These are phyloP conservation scores for Candida glucosophila DNA, from an alignment of 1,139 yeast genomes.

Conservation along the genomic window DNA sequence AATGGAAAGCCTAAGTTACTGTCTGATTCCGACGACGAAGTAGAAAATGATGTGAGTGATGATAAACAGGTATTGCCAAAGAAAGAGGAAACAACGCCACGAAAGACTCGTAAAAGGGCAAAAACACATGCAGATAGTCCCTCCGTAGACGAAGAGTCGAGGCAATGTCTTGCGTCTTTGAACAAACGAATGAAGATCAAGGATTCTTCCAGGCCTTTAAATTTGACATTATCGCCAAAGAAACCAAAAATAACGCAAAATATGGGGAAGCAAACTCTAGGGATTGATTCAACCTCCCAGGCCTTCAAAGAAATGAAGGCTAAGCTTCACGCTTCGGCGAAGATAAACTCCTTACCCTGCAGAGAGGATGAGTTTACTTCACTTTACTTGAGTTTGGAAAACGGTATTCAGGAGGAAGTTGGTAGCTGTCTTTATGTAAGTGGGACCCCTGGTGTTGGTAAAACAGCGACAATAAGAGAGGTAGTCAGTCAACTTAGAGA, in stretches of 20 bases:
- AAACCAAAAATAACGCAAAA: constrained; percentile 6
- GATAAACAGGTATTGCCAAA: constrained; percentile 2
- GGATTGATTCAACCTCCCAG: constrained; percentile 21
- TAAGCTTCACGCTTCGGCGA: constrained; percentile 56
- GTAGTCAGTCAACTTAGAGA: constrained; percentile 62
- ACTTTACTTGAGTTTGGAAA: constrained; percentile 62
- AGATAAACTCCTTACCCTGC: constrained; percentile 67
- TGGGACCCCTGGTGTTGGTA: constrained; percentile 98
- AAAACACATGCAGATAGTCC: no score
- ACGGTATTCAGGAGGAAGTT: constrained; percentile 60
- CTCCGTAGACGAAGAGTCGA: constrained; percentile 6
- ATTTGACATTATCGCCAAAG: constrained; percentile 18
- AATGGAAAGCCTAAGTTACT: no score
- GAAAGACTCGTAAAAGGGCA: constrained; percentile 5
- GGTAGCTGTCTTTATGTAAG: constrained; percentile 87
- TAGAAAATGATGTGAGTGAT: constrained; percentile 1
- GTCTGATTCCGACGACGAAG: constrained; percentile 1
- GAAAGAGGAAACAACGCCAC: constrained; percentile 7
- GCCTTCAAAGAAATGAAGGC: constrained; percentile 50
- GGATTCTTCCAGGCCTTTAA: constrained; percentile 16
- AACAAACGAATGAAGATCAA: constrained; percentile 20
- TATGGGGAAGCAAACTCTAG: constrained; percentile 2
- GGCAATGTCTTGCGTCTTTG: constrained; percentile 13
- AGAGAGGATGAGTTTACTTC: constrained; percentile 81
- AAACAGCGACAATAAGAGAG: constrained; percentile 87